Evolutionary conservation across 768 basidiomycete genomes (phyloP), one percentile per base, ranked within the genome.

Genomic region (Tephrocybe rancida): DNA sequence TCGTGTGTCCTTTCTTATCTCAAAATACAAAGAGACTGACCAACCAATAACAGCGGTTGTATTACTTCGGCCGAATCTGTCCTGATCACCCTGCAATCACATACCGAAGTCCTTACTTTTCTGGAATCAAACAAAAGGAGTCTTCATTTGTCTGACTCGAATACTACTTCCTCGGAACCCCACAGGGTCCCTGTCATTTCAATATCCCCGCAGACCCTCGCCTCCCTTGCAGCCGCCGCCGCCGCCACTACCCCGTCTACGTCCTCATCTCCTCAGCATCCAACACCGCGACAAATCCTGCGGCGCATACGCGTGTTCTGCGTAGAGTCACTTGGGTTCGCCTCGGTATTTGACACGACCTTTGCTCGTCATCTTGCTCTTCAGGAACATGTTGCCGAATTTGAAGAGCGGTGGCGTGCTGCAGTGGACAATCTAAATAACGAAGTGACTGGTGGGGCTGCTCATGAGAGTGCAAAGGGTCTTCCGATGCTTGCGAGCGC

Each of bases 51-150:
- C 59, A 97, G 96, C 55, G 97, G 97, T 2, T 99, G 97, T 65
- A 98, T 99, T 62, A 99, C 97, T 3, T 98, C 96, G 34, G 96
- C 96, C 21, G 96, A 99, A 76, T 96, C 94, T 18, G 87, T 98
- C 42, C 82, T 99, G 55, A 97, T 99, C 65, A 95, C 95, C 11
- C 79, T 97, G 32, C 96, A 99, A 69, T 96, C 94, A 6, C 95
- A 98, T 63, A 83, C 83, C 14, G 95, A 99, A 69, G 95, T 98
- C 3, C 82, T 96, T 43, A 81, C 82, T 44, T 88, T 93, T 62
- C 79, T 98, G 13, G 70, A 77, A 34, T 69, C 74, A 21, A 92
- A 91, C 58, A 72, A 44, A 29, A 63, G 61, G 32, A 46, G 41
- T 24, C 39, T 46, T 18, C 26, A 44, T 32, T 25, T 22, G 7